Percentiles rank a stretch among this genome's conserved stretches.
Conservation (phyloP, 108 stramenopile species). For the Ochromonas danica region DNA sequence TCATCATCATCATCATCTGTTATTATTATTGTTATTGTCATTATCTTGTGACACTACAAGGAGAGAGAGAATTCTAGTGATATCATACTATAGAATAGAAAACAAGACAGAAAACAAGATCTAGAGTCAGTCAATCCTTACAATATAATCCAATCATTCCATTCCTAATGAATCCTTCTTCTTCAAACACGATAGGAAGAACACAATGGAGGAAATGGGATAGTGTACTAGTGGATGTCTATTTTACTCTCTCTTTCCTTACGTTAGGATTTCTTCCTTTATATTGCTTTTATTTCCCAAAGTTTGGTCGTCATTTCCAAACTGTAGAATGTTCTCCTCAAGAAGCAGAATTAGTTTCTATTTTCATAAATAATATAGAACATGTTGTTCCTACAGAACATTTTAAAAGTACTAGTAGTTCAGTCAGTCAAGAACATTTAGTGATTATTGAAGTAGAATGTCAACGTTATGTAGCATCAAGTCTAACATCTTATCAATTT, state of each 20-base stretch:
- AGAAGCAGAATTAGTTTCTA: neutral
- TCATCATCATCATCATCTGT: no score
- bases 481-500: neutral
- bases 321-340: neutral
- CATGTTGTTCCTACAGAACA: neutral
- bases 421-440: neutral
- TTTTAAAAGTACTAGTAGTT: neutral
- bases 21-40: no score
- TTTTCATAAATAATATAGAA: neutral
- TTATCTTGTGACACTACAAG: no score
- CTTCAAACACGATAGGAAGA: no score
- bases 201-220: no score
- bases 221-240: no score
- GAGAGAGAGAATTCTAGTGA: no score
- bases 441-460: constrained; percentile 2
- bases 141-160: no score
- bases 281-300: constrained; percentile 12
- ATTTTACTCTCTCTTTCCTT: neutral
- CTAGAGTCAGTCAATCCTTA: no score
- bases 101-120: no score
- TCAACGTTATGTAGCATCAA: neutral
- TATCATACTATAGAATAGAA: no score
- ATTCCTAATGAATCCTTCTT: no score
- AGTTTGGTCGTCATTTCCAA: neutral
- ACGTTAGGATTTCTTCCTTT: neutral